A percentile compares a stretch with the other conserved stretches of the same genome.
Conservation (phyloP, 129 eudicot species). For the Cynara cardunculus region DNA sequence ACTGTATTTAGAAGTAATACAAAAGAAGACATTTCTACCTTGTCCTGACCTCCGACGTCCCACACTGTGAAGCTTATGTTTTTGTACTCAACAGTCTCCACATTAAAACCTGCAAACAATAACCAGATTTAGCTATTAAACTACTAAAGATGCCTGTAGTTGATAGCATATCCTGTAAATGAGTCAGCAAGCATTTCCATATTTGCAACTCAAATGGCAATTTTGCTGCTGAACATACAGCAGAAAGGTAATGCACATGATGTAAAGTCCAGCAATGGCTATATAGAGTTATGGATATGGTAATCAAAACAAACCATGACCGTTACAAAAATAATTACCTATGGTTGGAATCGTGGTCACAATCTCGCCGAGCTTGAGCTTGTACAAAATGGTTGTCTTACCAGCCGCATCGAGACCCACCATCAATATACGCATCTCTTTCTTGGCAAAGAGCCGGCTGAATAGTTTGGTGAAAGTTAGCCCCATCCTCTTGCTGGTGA, state of each 20-base stretch:
- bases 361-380: conserved; percentile 99
- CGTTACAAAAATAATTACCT: conserved; percentile 42
- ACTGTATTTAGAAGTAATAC: background rate
- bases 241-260: background rate
- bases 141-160: background rate
- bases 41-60: conserved; percentile 99
- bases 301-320: conserved; percentile 13
- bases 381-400: conserved; percentile 97
- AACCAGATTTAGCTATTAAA: background rate
- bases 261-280: background rate
- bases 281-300: background rate
- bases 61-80: conserved; percentile 99
- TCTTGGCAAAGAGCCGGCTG: conserved; percentile 99
- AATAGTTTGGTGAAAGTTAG: conserved; percentile 84
- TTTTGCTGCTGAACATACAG: background rate
- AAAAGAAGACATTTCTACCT: conserved; percentile 42
- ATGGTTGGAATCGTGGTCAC: conserved; percentile 97
- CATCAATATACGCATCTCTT: conserved; percentile 97
- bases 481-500: conserved; percentile 67
- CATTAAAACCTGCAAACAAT: conserved; percentile 72
- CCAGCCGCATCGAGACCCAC: conserved; percentile 99
- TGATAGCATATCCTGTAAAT: background rate
- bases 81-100: conserved; percentile 98
- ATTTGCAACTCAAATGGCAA: background rate
- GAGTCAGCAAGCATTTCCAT: background rate